A percentile compares a stretch with the other conserved stretches of the same genome.
These are phyloP conservation scores for Lactarius indigo DNA, from an alignment of 768 basidiomycete species.

Conservation along the genomic window DNA sequence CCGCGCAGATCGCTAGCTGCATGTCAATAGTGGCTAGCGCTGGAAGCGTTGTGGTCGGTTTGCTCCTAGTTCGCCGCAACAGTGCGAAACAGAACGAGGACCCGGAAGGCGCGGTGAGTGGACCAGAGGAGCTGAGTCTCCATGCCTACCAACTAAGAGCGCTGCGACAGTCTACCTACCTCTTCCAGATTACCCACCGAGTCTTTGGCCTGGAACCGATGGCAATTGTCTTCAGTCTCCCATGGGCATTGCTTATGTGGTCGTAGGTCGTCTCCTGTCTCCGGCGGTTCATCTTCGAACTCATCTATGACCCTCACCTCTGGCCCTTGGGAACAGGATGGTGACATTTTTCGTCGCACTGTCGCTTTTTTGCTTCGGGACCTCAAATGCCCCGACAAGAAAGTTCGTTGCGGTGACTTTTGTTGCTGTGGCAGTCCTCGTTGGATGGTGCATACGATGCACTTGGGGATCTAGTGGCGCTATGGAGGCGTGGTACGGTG, in stretches of 20 bases:
- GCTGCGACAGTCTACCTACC: slow-evolving; percentile 26
- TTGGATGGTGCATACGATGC: neutral
- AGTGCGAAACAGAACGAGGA: slow-evolving; percentile 35
- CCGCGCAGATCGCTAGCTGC: slow-evolving; percentile 40
- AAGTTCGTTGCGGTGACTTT: neutral
- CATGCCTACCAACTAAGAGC: neutral
- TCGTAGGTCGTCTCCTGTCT: slow-evolving; percentile 38
- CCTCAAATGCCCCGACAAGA: slow-evolving; percentile 1
- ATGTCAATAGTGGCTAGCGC: slow-evolving; percentile 45
- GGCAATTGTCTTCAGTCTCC: slow-evolving; percentile 50
- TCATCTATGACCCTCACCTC: neutral
- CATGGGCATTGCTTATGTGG: slow-evolving; percentile 56
- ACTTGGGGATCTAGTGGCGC: neutral
- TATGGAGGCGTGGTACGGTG: neutral
- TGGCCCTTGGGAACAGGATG: slow-evolving; percentile 5
- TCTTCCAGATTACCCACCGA: slow-evolving; percentile 12
- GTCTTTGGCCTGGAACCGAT: slow-evolving; percentile 27
- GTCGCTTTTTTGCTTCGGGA: slow-evolving; percentile 3
- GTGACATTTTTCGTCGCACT: slow-evolving; percentile 4
- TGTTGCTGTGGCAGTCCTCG: neutral
- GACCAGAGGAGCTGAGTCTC: neutral
- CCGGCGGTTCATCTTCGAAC: too few species aligned
- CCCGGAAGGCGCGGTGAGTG: slow-evolving; percentile 20
- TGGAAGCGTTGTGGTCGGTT: slow-evolving; percentile 44
- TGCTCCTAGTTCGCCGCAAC: slow-evolving; percentile 44